Evolutionary conservation across 345 rosid genomes (phyloP).

Genomic region (Camelina sativa): DNA sequence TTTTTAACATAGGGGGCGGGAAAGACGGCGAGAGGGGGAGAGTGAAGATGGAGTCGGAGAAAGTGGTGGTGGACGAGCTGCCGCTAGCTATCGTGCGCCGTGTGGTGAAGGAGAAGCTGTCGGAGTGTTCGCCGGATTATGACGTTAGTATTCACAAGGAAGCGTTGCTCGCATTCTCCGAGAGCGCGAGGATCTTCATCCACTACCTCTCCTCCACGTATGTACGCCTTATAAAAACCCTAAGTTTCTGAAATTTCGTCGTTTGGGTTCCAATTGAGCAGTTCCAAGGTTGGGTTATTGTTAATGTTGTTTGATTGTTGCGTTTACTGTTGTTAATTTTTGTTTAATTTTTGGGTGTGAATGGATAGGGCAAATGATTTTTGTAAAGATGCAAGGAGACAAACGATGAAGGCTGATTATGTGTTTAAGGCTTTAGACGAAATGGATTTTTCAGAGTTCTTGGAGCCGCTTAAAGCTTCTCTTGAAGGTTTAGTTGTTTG

Average conservation of each 20-base stretch:
- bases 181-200: conserved; percentile 68
- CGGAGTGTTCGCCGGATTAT: conserved; percentile 67
- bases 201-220: conserved; percentile 83
- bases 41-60: conserved; percentile 52
- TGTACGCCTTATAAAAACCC: conserved; percentile 46
- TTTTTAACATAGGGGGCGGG: conserved; percentile 31
- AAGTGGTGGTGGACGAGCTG: conserved; percentile 76
- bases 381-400: conserved; percentile 71
- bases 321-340: neutral
- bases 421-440: conserved; percentile 66
- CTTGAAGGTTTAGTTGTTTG: conserved; percentile 48
- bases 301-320: neutral
- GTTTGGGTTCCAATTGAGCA: neutral
- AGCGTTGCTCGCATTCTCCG: conserved; percentile 46
- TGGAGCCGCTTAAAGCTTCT: conserved; percentile 64
- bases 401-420: conserved; percentile 68
- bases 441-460: conserved; percentile 70
- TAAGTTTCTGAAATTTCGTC: conserved; percentile 10
- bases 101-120: conserved; percentile 83
- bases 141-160: conserved; percentile 56
- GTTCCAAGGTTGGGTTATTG: neutral
- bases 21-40: conserved; percentile 26
- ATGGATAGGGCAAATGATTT: conserved; percentile 68
- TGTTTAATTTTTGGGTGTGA: conserved; percentile 1
- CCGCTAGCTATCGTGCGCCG: conserved; percentile 86